Percentiles rank a stretch among this genome's conserved stretches.
Evolutionary conservation across 176 grass and related monocot genomes (phyloP).

Genomic region (Themeda triandra): DNA sequence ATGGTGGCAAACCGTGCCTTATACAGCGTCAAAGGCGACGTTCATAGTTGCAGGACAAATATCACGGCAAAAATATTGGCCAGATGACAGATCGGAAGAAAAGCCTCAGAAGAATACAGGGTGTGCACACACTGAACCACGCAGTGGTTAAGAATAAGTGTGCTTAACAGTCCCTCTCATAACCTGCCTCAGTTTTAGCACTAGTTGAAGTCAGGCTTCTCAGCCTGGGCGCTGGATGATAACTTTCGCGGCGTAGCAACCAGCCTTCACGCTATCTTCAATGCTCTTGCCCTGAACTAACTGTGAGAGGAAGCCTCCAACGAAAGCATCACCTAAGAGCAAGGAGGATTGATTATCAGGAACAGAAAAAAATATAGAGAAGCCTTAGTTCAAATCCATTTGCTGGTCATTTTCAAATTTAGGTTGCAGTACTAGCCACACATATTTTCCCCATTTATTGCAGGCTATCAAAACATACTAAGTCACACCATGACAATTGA

Average conservation of each 20-base stretch:
- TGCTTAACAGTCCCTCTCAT: not conserved
- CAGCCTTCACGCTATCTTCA: slow-evolving; percentile 66
- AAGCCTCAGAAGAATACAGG: slow-evolving; percentile 44
- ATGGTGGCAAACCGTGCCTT: slow-evolving; percentile 46
- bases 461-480: not conserved
- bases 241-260: slow-evolving; percentile 84
- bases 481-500: too few species aligned
- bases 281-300: slow-evolving; percentile 82
- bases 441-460: not conserved
- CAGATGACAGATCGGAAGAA: slow-evolving; percentile 23
- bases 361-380: not conserved
- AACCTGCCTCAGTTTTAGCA: not conserved
- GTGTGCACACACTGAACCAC: slow-evolving; percentile 15
- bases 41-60: slow-evolving; percentile 19
- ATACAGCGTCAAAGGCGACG: slow-evolving; percentile 1
- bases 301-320: slow-evolving; percentile 94
- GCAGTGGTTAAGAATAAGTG: slow-evolving; percentile 12
- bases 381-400: too few species aligned
- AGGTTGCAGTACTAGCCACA: not conserved
- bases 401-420: too few species aligned
- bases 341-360: not conserved
- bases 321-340: slow-evolving; percentile 79
- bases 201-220: slow-evolving; percentile 91
- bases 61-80: slow-evolving; percentile 24
- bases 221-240: slow-evolving; percentile 90